Base-by-base conservation (phyloP, 2,329 filamentous ascomycete genomes). In the Phialophora chinensis region DNA sequence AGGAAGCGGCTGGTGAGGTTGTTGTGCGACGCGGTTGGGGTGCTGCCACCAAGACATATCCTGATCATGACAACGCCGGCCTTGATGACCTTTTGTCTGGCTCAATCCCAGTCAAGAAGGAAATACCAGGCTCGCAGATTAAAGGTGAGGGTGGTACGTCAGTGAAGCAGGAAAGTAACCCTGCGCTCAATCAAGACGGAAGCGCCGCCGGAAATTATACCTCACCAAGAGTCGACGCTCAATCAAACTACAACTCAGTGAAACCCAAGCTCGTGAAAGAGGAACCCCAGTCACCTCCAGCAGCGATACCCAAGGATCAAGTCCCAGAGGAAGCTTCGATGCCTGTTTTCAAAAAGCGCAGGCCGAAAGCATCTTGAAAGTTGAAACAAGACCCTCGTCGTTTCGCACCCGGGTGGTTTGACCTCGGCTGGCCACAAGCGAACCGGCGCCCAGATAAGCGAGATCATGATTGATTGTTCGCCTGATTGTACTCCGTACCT, bases 291-390 rank as follows among this genome's bases (percentile, higher is more conserved):
- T 60, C 63, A 44, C n/a, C 49, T 55, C 31, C 25, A 60, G 6
- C 61, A 50, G 12, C 33, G 11, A 29, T 6, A 59, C 27, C 60
- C 17, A 49, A 65, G 20, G 54, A 56, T 58, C 63, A 60, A 23
- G 65, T 69, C 23, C 65, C 62, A 38, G 77, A 76, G 3, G 75
- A 67, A 10, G 50, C 60, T 31, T 52, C 64, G 20, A 54, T 65
- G 10, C 71, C 82, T 49, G 71, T 83, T 25, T 83, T 83, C 75
- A 83, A 83, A 71, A 83, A 82, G 69, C 80, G 81, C 69, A 83
- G 81, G 69, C 76, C 79, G 2, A 83, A 82, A 72, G 72, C 75
- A 58, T 76, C 77, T 71, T 79, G 76, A 71, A 17, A 77, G 52
- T 56, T 20, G 44, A 54, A 54, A 59, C 60, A 31, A 38, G 49